These are phyloP conservation scores for Annulohypoxylon nitens DNA, from an alignment of 495 filamentous ascomycete species.

Conservation along the genomic window DNA sequence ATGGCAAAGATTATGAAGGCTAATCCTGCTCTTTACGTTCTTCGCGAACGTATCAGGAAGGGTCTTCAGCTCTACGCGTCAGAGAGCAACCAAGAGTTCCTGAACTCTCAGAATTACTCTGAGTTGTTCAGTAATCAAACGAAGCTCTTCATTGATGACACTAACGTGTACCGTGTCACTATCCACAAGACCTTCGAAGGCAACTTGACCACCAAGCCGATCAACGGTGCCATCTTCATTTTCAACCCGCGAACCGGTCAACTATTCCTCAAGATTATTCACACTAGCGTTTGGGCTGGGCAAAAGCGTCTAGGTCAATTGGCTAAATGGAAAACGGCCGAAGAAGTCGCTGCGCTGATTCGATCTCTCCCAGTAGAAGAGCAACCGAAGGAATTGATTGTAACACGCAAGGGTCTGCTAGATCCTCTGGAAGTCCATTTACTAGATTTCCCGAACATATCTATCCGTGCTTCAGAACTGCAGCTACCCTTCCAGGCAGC, in stretches of 20 bases:
- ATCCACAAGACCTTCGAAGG: slow-evolving; percentile 99
- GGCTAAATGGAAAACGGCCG: slow-evolving; percentile 99
- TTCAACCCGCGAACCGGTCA: slow-evolving; percentile 99
- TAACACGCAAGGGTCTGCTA: slow-evolving; percentile 95
- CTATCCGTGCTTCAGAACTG: slow-evolving; percentile 96
- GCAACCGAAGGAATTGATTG: slow-evolving; percentile 98
- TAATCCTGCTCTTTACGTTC: slow-evolving; percentile 95
- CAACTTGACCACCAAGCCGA: slow-evolving; percentile 98
- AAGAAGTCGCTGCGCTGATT: slow-evolving; percentile 99
- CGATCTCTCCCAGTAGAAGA: slow-evolving; percentile 97
- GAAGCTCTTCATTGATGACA: slow-evolving; percentile 99
- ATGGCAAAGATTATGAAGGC: slow-evolving; percentile 99
- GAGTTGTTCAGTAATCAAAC: slow-evolving; percentile 99
- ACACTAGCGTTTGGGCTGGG: slow-evolving; percentile 99
- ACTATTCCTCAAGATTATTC: slow-evolving; percentile 99
- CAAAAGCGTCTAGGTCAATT: slow-evolving; percentile 99
- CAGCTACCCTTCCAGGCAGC: slow-evolving; percentile 99
- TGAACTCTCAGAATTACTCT: slow-evolving; percentile 99
- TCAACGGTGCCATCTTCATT: slow-evolving; percentile 99
- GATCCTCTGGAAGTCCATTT: slow-evolving; percentile 98
- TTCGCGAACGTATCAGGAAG: slow-evolving; percentile 98
- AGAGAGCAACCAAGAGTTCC: slow-evolving; percentile 99
- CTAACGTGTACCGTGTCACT: slow-evolving; percentile 98
- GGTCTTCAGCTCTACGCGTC: slow-evolving; percentile 98
- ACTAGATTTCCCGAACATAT: slow-evolving; percentile 99